Evolutionary conservation across 2,329 filamentous ascomycete species (phyloP), one percentile per base, ranked within the genome.

Genomic region (Huntiella savannae): DNA sequence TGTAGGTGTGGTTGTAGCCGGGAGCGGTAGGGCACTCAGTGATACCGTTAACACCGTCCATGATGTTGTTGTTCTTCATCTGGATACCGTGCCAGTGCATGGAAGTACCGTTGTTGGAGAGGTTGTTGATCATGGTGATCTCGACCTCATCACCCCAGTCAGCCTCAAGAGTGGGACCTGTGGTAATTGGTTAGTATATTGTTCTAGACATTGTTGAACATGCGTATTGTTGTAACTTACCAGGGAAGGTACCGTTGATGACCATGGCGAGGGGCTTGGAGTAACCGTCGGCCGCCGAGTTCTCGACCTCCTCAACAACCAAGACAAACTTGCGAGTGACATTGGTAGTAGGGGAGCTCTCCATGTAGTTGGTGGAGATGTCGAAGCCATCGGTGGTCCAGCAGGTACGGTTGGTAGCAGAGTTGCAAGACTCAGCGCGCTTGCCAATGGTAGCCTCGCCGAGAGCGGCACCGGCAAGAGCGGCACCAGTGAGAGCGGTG

Each of bases 41-140:
- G 11, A 65, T 52, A 33, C 62, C 62, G 22, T 62, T 62, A 40
- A 64, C 66, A 34, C 68, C 68, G 45, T 71, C 68, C 46, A 64
- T 60, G n/a, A 62, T 56, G 50, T 63, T 64, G 48, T 60, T 65
- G 49, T 62, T 58, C 33, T 60, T 57, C 54, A 69, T 65, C 28
- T 61, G 58, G 3, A 70, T 51, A 5, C 67, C 68, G 48, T 70
- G 68, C 67, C 67, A 71, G 53, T 71, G 68, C 22, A 70, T 58
- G 1, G 63, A 61, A 1, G 64, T 66, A 17, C 59, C 60, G 51
- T 63, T 64, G 32, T 55, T 59, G 11, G 64, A 65, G 2, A 82
- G 67, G n/a, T 71, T 66, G 58, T 85, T 85, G 59, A 72, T 67
- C 48, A 82, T 70, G 17, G 73, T 73, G 43, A 82, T 69, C 41